Percentiles rank a stretch among this genome's conserved stretches.
Conservation (phyloP, 768 basidiomycete species). For the Lactarius akahatsu region DNA sequence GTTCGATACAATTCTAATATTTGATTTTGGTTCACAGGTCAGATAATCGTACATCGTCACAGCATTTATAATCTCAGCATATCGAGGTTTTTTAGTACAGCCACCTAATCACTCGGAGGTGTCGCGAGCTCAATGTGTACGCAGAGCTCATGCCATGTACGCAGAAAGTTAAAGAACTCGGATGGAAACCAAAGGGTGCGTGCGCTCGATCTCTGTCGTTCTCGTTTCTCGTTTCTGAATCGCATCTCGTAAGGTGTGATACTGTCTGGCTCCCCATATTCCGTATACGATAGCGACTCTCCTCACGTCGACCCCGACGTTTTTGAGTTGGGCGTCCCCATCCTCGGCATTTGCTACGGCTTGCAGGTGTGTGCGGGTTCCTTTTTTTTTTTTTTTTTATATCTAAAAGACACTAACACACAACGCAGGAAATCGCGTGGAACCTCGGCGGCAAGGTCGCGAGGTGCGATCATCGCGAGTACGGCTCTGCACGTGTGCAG, state of each 20-base stretch:
- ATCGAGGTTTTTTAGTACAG: slow-evolving; percentile 64
- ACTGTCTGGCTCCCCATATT: slow-evolving; percentile 96
- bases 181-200: slow-evolving; percentile 92
- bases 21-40: slow-evolving; percentile 98
- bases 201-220: neutral
- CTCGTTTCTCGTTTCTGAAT: neutral
- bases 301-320: slow-evolving; percentile 93
- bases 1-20: slow-evolving; percentile 93
- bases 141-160: slow-evolving; percentile 98
- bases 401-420: neutral
- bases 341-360: slow-evolving; percentile 97
- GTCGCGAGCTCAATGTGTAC: slow-evolving; percentile 96
- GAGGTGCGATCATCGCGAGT: slow-evolving; percentile 89
- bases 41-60: slow-evolving; percentile 20
- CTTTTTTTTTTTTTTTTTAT: no score
- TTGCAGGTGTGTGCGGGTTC: slow-evolving; percentile 59
- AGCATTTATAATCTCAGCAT: slow-evolving; percentile 20
- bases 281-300: slow-evolving; percentile 90
- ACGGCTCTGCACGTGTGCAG: slow-evolving; percentile 84
- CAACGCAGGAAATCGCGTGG: slow-evolving; percentile 85
- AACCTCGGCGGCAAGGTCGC: slow-evolving; percentile 80
- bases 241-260: slow-evolving; percentile 70
- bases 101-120: slow-evolving; percentile 95
- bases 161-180: slow-evolving; percentile 78
- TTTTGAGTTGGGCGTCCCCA: slow-evolving; percentile 83